phyloP scores from a whole-genome alignment of 2,329 filamentous ascomycete species.

The Nemania abortiva region DNA sequence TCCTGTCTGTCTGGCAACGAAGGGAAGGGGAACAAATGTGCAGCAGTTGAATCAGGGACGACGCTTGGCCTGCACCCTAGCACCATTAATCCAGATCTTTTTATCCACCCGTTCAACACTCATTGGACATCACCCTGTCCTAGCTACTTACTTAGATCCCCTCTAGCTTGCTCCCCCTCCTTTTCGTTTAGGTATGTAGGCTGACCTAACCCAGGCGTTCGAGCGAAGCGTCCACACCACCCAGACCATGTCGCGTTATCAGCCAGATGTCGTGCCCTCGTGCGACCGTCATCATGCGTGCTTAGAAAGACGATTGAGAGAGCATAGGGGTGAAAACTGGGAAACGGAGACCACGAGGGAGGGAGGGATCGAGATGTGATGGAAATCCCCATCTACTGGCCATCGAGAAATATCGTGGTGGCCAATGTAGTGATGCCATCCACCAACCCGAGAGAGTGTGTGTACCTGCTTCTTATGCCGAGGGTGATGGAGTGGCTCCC shows the following conservation, averaged over 20 bases:
- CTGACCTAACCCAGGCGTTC: slow-evolving; percentile 39
- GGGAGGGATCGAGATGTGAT: slow-evolving; percentile 27
- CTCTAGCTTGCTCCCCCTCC: slow-evolving; percentile 39
- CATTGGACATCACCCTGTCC: slow-evolving; percentile 42
- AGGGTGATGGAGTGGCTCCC: slow-evolving; percentile 42
- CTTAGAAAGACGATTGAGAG: slow-evolving; percentile 37
- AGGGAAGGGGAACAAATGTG: slow-evolving; percentile 7
- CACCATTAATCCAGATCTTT: slow-evolving; percentile 34
- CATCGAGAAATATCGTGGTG: slow-evolving; percentile 34
- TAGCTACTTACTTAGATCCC: slow-evolving; percentile 43
- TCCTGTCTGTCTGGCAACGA: not conserved
- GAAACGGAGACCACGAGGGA: slow-evolving; percentile 29
- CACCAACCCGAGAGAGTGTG: slow-evolving; percentile 27
- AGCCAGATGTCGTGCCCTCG: slow-evolving; percentile 49
- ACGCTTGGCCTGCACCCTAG: slow-evolving; percentile 31
- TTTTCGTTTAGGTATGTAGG: slow-evolving; percentile 38
- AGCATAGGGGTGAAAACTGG: slow-evolving; percentile 12
- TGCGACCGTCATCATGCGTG: slow-evolving; percentile 46
- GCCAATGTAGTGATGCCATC: slow-evolving; percentile 35
- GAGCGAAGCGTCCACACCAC: slow-evolving; percentile 44
- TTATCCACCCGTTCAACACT: slow-evolving; percentile 29
- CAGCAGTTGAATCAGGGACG: slow-evolving; percentile 26
- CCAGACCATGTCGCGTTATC: slow-evolving; percentile 35
- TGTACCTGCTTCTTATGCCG: slow-evolving; percentile 49
- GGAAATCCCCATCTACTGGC: slow-evolving; percentile 10